Percentiles rank a stretch among this genome's conserved stretches.
Evolutionary conservation across 2,329 filamentous ascomycete genomes (phyloP).

Genomic region (Fusarium keratoplasticum): DNA sequence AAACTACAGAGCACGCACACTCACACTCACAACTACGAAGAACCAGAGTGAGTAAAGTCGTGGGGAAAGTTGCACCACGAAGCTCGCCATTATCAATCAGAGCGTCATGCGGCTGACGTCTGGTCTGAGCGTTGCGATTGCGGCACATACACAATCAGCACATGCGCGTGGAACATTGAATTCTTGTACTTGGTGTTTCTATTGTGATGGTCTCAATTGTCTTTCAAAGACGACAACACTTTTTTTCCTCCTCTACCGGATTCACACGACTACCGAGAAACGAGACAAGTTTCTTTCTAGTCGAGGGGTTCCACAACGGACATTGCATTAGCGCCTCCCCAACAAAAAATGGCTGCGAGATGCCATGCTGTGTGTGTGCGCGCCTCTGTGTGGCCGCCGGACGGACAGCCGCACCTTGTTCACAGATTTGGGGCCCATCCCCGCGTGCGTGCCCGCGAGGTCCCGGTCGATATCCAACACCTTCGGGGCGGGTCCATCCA

Average conservation of each 20-base stretch:
- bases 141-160: background rate
- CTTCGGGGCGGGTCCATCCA: background rate
- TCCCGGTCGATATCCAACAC: background rate
- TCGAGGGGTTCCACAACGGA: slow-evolving; percentile 33
- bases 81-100: slow-evolving; percentile 12
- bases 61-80: background rate
- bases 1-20: background rate
- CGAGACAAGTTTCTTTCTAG: slow-evolving; percentile 6
- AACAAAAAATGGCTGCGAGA: slow-evolving; percentile 42
- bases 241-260: background rate
- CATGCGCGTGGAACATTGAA: background rate
- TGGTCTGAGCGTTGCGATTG: background rate
- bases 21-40: background rate
- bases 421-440: slow-evolving; percentile 33
- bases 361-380: background rate
- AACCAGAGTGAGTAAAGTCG: background rate
- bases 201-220: background rate
- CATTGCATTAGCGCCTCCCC: slow-evolving; percentile 46
- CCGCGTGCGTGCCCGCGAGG: slow-evolving; percentile 18
- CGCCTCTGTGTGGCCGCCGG: background rate
- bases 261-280: background rate
- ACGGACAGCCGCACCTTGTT: slow-evolving; percentile 29
- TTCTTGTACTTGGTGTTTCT: background rate
- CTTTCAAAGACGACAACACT: background rate
- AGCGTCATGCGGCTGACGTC: background rate